These are phyloP conservation scores for Adansonia rubrostipa DNA, from an alignment of 441 rosid species.

Conservation along the genomic window DNA sequence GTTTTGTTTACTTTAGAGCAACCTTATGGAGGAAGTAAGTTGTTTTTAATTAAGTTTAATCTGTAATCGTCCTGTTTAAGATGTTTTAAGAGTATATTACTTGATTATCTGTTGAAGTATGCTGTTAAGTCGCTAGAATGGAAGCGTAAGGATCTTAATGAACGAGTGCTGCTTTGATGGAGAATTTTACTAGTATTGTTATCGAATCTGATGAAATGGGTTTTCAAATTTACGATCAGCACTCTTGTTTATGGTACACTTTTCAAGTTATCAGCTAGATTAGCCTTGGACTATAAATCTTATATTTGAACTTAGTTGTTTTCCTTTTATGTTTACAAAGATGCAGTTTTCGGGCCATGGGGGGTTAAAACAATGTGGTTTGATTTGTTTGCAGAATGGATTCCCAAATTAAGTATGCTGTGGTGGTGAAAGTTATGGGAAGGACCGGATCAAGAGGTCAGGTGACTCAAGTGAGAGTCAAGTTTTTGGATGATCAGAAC, in stretches of 20 bases:
- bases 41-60: background rate
- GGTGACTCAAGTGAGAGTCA: conserved; percentile 85
- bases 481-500: conserved; percentile 73
- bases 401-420: conserved; percentile 71
- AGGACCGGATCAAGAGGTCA: conserved; percentile 87
- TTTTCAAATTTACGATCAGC: background rate
- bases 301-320: background rate
- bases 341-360: background rate
- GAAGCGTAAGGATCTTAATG: background rate
- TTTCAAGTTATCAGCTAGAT: background rate
- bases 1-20: background rate
- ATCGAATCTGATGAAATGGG: background rate
- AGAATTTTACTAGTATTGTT: background rate
- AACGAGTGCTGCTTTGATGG: background rate
- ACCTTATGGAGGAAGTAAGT: background rate
- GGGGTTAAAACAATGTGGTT: background rate
- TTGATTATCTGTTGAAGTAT: background rate
- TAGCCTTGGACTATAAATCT: background rate
- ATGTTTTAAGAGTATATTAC: background rate
- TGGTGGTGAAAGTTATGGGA: conserved; percentile 89
- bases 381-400: conserved; percentile 60
- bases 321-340: background rate
- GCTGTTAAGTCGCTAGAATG: background rate
- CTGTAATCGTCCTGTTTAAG: background rate
- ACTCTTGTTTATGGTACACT: background rate